Evolutionary conservation across 2,329 filamentous ascomycete species (phyloP).

Genomic region (Penicillium paneum): DNA sequence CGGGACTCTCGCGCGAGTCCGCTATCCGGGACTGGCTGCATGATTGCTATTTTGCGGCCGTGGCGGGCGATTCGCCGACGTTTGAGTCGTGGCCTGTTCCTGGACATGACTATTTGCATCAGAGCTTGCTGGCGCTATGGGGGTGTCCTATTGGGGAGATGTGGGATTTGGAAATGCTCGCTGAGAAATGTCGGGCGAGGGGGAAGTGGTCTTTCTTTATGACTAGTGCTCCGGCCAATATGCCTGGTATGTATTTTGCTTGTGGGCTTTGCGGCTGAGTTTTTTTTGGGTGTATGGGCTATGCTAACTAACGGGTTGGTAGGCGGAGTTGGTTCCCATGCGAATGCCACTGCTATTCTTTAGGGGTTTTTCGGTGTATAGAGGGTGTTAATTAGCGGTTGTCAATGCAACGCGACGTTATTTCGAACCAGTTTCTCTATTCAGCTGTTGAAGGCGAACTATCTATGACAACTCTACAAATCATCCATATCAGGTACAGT

Average conservation of each 20-base stretch:
- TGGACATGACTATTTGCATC: slow-evolving; percentile 36
- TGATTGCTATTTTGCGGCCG: slow-evolving; percentile 65
- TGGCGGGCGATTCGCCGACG: slow-evolving; percentile 60
- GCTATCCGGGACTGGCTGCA: slow-evolving; percentile 64
- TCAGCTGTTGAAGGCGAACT: neutral
- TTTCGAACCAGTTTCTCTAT: neutral
- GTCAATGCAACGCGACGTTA: neutral
- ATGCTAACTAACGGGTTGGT: slow-evolving; percentile 7
- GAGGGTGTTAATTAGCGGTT: neutral
- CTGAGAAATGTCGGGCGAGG: slow-evolving; percentile 34
- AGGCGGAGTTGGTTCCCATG: slow-evolving; percentile 35
- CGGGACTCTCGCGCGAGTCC: slow-evolving; percentile 53
- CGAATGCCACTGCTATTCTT: slow-evolving; percentile 35
- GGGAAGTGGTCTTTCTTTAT: slow-evolving; percentile 44
- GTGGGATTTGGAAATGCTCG: slow-evolving; percentile 44
- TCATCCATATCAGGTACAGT: neutral
- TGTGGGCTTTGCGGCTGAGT: neutral
- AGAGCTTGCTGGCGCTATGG: slow-evolving; percentile 44
- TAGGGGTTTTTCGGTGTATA: slow-evolving; percentile 6
- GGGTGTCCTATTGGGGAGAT: slow-evolving; percentile 47
- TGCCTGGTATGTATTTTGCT: slow-evolving; percentile 33
- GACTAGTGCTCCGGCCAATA: slow-evolving; percentile 43
- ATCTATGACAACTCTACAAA: neutral
- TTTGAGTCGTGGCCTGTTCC: slow-evolving; percentile 63
- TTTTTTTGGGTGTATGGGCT: neutral